A percentile compares a stretch with the other conserved stretches of the same genome.
Evolutionary conservation across 2,329 filamentous ascomycete genomes (phyloP).

Genomic region (Chrysoporthe puriensis): DNA sequence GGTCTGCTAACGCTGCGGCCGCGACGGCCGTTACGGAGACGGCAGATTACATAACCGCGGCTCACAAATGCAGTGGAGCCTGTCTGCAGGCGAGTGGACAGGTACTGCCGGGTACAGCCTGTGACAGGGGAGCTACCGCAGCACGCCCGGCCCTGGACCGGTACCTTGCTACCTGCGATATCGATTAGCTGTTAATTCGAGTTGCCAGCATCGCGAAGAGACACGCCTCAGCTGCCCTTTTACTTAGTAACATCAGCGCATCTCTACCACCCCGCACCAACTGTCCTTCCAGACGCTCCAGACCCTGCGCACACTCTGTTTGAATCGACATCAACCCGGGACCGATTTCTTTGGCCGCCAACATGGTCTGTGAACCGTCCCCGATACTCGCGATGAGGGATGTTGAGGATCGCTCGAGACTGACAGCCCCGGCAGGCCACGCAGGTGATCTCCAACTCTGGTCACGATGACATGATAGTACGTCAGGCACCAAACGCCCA

Average conservation of each 20-base stretch:
- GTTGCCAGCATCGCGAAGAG: constrained; percentile 13
- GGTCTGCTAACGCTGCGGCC: not conserved
- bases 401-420: constrained; percentile 7
- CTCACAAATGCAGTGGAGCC: not conserved
- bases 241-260: not conserved
- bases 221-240: not conserved
- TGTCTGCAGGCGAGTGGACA: not conserved
- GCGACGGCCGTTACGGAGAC: not conserved
- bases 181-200: constrained; percentile 21
- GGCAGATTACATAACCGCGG: not conserved
- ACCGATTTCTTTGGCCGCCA: constrained; percentile 18
- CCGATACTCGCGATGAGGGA: constrained; percentile 18
- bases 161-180: constrained; percentile 5
- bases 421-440: constrained; percentile 43
- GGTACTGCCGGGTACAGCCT: not conserved
- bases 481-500: constrained; percentile 43
- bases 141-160: not conserved
- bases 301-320: not conserved
- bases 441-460: constrained; percentile 81
- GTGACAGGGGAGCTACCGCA: not conserved
- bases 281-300: not conserved
- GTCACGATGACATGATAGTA: constrained; percentile 99
- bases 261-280: not conserved
- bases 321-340: not conserved
- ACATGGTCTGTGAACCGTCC: constrained; percentile 26